Percentiles rank a stretch among this genome's conserved stretches.
These are phyloP conservation scores for Phialophora expanda DNA, from an alignment of 2,329 filamentous ascomycete species.

Conservation along the genomic window DNA sequence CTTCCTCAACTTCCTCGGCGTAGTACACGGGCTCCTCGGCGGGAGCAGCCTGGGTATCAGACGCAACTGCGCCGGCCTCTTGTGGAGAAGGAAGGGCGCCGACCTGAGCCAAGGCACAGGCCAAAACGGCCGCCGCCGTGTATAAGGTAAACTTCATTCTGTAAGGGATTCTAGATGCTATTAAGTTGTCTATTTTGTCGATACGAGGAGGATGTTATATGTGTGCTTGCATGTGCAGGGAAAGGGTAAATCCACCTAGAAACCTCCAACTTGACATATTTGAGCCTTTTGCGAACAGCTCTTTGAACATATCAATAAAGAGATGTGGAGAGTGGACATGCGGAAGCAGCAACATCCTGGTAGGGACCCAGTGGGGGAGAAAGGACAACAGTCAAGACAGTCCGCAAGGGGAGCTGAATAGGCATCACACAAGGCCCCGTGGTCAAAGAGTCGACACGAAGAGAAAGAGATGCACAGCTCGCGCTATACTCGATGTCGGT, in stretches of 20 bases:
- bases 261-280: background rate
- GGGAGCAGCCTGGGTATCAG: background rate
- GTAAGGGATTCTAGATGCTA: background rate
- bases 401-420: conserved; percentile 26
- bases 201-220: background rate
- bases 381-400: conserved; percentile 12
- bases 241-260: background rate
- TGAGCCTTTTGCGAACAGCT: background rate
- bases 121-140: conserved; percentile 30
- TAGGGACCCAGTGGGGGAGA: conserved; percentile 5
- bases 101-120: conserved; percentile 23
- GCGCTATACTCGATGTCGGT: conserved; percentile 20
- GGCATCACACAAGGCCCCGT: conserved; percentile 15
- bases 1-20: conserved; percentile 1
- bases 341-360: background rate
- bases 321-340: conserved; percentile 5
- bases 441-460: conserved; percentile 5
- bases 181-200: background rate
- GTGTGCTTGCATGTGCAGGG: background rate
- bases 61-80: conserved; percentile 2
- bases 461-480: conserved; percentile 6
- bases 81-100: conserved; percentile 30
- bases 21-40: conserved; percentile 17
- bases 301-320: conserved; percentile 25
- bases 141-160: conserved; percentile 25